A percentile compares a stretch with the other conserved stretches of the same genome.
phyloP scores from a whole-genome alignment of 257 asterid genomes.

The Capsicum rhomboideum region DNA sequence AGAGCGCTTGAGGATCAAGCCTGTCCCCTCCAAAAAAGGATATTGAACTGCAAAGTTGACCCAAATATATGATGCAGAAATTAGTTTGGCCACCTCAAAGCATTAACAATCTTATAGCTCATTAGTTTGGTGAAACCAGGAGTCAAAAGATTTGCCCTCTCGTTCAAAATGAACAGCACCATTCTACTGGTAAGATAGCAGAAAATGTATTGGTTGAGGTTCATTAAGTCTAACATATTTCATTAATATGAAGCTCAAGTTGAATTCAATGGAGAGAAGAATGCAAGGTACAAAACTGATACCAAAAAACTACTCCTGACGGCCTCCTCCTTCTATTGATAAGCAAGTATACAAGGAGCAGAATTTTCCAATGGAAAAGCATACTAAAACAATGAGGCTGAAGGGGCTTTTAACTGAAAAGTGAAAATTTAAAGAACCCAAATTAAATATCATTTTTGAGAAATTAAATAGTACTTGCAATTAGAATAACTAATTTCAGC shows the following conservation, averaged over 20 bases:
- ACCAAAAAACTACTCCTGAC: background rate
- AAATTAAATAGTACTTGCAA: background rate
- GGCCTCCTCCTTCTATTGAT: background rate
- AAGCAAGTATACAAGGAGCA: background rate
- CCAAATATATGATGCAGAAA: background rate
- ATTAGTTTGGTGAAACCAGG: background rate
- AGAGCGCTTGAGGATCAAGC: background rate
- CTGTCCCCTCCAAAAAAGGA: background rate
- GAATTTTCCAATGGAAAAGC: background rate
- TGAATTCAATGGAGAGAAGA: background rate
- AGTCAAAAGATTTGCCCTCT: background rate
- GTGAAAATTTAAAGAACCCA: background rate
- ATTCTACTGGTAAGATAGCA: background rate
- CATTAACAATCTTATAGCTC: background rate
- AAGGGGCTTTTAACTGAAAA: background rate
- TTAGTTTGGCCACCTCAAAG: background rate
- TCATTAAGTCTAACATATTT: background rate
- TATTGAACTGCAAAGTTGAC: background rate
- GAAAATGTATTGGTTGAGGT: background rate
- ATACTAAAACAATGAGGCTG: background rate
- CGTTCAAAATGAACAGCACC: background rate
- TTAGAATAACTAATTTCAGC: background rate
- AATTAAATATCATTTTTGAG: background rate
- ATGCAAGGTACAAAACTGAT: background rate
- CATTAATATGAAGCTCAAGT: background rate